Evolutionary conservation across 1,284 basidiomycete species (phyloP), one percentile per base, ranked within the genome.

Genomic region (Albatrellus sp.): DNA sequence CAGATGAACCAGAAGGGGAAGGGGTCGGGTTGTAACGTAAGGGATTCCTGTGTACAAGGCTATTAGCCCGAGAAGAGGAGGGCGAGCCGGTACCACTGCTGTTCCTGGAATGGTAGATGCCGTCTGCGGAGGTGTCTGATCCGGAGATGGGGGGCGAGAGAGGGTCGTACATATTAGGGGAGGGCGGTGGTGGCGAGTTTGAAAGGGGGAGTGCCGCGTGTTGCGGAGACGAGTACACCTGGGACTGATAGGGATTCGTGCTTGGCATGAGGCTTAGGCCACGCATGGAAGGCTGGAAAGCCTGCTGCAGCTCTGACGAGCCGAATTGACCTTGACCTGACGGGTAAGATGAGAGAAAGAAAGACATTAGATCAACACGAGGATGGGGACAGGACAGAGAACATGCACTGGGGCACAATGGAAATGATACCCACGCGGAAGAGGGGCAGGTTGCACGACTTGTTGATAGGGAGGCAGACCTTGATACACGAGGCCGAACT

Each of bases 61-160:
- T 77, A 58, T 76, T 75, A 40, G 70, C 77, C 58, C 83, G 70
- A 47, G 80, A 84, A 35, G 80, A 81, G 32, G 80, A 74, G 42
- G 82, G 43, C 24, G 43, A 44, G 43, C 43, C 43, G 35, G 43
- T 44, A 30, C 43, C 76, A 60, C 78, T 82, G 60, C 77, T 80
- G 67, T 83, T 83, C 58, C 72, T 63, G 49, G 80, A 83, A 60
- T 79, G 72, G 70, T 86, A 84, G 52, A 80, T 63, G 55, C 80
- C 80, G 72, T 85, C 81, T 55, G 69, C 80, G 57, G 82, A 85
- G 57, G 81, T 82, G 65, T 87, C 84, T 66, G 84, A 86, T 66
- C 83, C 83, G 65, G 82, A 86, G 58, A 85, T 69, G 64, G 80
- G 81, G 61, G 84, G 83, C 45, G 82, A 84, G 56, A 85, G 67